Evolutionary conservation across 2,329 filamentous ascomycete genomes (phyloP), one percentile per base, ranked within the genome.

Genomic region (Penicillium freii): DNA sequence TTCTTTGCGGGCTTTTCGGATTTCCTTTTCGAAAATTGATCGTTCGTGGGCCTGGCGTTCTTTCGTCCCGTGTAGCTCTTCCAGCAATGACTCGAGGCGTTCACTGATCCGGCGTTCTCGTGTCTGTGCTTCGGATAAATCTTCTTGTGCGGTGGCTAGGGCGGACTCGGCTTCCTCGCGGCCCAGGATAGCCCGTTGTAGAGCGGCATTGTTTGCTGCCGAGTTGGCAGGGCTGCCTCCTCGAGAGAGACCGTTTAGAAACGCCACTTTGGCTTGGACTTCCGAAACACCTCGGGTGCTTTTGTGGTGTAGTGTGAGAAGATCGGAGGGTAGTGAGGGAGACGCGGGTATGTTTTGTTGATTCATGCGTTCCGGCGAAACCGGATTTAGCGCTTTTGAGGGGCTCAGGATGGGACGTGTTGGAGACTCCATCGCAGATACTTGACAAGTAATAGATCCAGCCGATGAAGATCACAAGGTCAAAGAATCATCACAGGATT

Each of bases 21-120:
- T 76, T 64, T 85, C 83, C 61, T 84, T 84, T 62, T 85, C 81
- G 61, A 83, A 84, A 7, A 83, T 68, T 2, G 72, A 65, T 60
- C 78, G 71, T 61, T 80, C 77, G 54, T 80, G 75, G 13, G 69
- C 71, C 58, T 82, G 77, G 38, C 81, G 75, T 62, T 81, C 78
- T 66, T 84, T 84, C 15, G 78, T 73, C 11, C 75, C 73, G 34
- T 80, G 76, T 36, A 82, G 70, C 64, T 85, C 82, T 63, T 82
- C 82, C 69, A 84, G 62, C 48, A 78, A 64, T 9, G 73, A 73
- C 61, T 79, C 75, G 45, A 80, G 72, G 56, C 76, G 69, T 61
- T 79, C 75, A 47, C 76, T 76, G 29, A 80, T 75, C 53, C 76
- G 70, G 44, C 74, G 72, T 62, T 80, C 77, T 51, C 77, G 73